These are phyloP conservation scores for Schwanniomyces yamadae DNA, from an alignment of 805 yeast genomes.

Conservation along the genomic window DNA sequence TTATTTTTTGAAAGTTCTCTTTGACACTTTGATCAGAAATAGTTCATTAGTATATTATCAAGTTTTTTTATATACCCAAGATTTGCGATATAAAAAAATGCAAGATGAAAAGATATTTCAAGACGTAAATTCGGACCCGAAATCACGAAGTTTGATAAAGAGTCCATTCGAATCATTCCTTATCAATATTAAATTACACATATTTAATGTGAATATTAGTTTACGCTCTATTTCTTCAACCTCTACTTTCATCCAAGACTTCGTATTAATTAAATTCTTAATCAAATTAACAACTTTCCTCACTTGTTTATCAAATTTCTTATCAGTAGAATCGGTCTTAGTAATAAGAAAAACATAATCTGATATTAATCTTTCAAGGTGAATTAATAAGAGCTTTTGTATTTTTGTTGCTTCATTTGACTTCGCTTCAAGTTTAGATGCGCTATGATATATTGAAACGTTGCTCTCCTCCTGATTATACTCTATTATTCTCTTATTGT, in stretches of 20 bases:
- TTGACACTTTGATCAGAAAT: too few relatives aligned
- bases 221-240: conserved; percentile 4
- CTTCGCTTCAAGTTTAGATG: conserved; percentile 3
- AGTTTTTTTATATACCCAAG: too few relatives aligned
- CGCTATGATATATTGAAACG: conserved; percentile 1
- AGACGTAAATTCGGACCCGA: conserved; percentile 5
- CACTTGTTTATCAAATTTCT: conserved; percentile 8
- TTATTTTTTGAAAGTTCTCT: too few relatives aligned
- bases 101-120: too few relatives aligned
- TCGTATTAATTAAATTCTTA: conserved; percentile 7
- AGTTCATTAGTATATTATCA: too few relatives aligned
- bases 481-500: conserved; percentile 5
- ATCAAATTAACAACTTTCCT: conserved; percentile 7
- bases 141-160: conserved; percentile 6
- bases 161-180: conserved; percentile 6
- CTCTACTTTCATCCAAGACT: conserved; percentile 13
- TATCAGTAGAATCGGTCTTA: conserved; percentile 11
- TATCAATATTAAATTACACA: conserved; percentile 9
- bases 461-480: not conserved
- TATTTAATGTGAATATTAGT: conserved; percentile 9
- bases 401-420: conserved; percentile 9
- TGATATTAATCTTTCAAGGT: conserved; percentile 12
- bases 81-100: too few relatives aligned
- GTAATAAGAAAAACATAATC: too few relatives aligned
- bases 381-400: conserved; percentile 6